Conservation (phyloP, 2,329 filamentous ascomycete genomes). For the Beauveria bassiana region DNA sequence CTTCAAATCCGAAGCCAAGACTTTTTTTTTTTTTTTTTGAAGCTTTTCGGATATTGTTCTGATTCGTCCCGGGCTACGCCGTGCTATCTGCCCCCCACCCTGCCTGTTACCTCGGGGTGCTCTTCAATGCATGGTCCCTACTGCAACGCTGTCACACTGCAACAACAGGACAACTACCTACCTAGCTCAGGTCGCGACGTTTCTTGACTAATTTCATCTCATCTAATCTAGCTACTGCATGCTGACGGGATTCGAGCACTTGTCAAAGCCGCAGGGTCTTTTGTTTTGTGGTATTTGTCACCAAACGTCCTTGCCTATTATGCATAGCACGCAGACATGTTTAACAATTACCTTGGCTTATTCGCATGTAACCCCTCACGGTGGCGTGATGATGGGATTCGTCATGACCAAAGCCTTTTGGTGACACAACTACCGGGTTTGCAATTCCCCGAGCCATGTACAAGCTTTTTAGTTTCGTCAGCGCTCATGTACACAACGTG, state of each 20-base stretch:
- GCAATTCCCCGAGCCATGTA: not conserved
- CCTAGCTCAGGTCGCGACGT: not conserved
- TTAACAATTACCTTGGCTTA: not conserved
- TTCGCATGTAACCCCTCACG: not conserved
- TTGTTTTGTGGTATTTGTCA: not conserved
- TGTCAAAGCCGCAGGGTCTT: not conserved
- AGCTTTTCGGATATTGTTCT: not conserved
- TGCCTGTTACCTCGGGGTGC: not conserved
- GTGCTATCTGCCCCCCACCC: not conserved
- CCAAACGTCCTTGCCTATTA: not conserved
- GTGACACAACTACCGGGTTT: not conserved
- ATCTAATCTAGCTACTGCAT: not conserved
- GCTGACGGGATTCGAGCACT: not conserved
- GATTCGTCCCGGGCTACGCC: not conserved
- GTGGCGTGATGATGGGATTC: not conserved
- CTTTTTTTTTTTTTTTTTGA: not conserved
- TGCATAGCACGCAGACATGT: not conserved
- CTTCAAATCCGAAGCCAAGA: not conserved
- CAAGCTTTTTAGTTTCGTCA: not conserved
- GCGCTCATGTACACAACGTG: not conserved
- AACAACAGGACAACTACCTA: not conserved
- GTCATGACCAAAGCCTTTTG: not conserved
- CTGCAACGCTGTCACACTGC: not conserved
- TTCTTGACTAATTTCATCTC: not conserved
- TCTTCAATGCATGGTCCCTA: not conserved